Base-by-base conservation (phyloP, 2,329 filamentous ascomycete genomes). In the Trichophyton benhamiae region DNA sequence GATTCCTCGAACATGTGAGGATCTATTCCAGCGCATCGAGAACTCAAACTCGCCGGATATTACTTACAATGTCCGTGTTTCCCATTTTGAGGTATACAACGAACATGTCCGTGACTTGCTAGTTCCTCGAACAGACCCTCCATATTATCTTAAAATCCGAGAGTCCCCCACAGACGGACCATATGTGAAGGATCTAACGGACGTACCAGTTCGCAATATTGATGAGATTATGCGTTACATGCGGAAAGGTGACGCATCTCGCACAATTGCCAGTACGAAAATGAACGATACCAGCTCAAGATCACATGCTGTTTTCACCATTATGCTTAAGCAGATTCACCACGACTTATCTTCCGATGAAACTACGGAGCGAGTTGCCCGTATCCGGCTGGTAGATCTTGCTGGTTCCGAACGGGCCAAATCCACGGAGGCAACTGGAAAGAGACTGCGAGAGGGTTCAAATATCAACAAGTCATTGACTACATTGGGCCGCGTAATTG, bases 381-480 rank as follows among this genome's bases (percentile, higher is more conserved):
- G 94, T 60, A 99, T 99, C 76, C 86, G 94, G 15, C 82, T 99
- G 2, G 94, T 99, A 38, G 94, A 99, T 75, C 80, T 99, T 58
- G 94, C 94, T 13, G 94, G 94, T 49, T 96, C 90, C 57, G 94
- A 99, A 76, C 85, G 94, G 60, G 94, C 94, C 64, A 96, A 96
- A 73, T 86, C 91, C 0, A 99, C 94, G 42, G 92, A 97, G 76
- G 94, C 94, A 1, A 97, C 91, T 0, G 94, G 94, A 11, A 86
- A 87, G 68, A 86, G 94, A 36, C 82, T 99, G 22, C 87, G 92
- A 62, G 94, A 99, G 76, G 94, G 94, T 58, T 92, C 89, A 69
- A 96, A 97, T 74, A 99, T 99, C 83, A 99, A 99, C 81, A 96
- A 97, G 76, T 97, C 92, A 8, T 83, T 99, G 42, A 96, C 92